These are phyloP conservation scores for Corinectria fuckeliana DNA, from an alignment of 2,329 filamentous ascomycete species.

Conservation along the genomic window DNA sequence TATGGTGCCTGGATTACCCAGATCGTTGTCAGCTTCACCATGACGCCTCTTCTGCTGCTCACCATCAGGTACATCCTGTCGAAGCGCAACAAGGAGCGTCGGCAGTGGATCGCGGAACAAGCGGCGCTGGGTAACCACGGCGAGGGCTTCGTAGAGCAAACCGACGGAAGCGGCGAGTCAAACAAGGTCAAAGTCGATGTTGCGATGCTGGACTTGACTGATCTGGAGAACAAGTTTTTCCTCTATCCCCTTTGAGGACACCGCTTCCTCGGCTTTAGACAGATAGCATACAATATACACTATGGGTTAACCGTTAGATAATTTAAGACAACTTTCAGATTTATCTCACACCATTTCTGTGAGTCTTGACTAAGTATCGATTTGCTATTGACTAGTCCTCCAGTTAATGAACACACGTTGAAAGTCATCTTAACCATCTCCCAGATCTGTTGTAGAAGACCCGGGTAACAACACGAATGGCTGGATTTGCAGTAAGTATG, in stretches of 20 bases:
- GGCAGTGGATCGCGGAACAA: conserved; percentile 19
- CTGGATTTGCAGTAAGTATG: too few relatives aligned
- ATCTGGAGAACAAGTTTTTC: conserved; percentile 32
- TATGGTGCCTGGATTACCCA: conserved; percentile 30
- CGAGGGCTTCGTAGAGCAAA: conserved; percentile 18
- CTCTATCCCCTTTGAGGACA: conserved; percentile 17
- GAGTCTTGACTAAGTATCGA: too few relatives aligned
- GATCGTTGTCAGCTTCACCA: conserved; percentile 29
- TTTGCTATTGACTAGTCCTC: too few relatives aligned
- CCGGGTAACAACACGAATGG: too few relatives aligned
- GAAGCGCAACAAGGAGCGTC: conserved; percentile 11
- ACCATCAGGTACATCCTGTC: conserved; percentile 7
- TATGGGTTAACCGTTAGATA: background rate
- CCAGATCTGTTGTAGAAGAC: too few relatives aligned
- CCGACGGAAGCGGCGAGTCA: conserved; percentile 16
- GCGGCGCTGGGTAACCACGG: conserved; percentile 16
- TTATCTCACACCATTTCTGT: too few relatives aligned
- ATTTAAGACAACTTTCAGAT: too few relatives aligned
- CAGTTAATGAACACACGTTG: too few relatives aligned
- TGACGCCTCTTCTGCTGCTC: conserved; percentile 20
- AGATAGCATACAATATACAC: background rate
- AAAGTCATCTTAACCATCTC: too few relatives aligned
- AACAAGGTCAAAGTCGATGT: conserved; percentile 29
- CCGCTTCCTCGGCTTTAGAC: background rate
- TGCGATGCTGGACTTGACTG: conserved; percentile 29